A percentile compares a stretch with the other conserved stretches of the same genome.
These are phyloP conservation scores for Aspergillus piperis DNA, from an alignment of 2,329 filamentous ascomycete genomes.

Conservation along the genomic window DNA sequence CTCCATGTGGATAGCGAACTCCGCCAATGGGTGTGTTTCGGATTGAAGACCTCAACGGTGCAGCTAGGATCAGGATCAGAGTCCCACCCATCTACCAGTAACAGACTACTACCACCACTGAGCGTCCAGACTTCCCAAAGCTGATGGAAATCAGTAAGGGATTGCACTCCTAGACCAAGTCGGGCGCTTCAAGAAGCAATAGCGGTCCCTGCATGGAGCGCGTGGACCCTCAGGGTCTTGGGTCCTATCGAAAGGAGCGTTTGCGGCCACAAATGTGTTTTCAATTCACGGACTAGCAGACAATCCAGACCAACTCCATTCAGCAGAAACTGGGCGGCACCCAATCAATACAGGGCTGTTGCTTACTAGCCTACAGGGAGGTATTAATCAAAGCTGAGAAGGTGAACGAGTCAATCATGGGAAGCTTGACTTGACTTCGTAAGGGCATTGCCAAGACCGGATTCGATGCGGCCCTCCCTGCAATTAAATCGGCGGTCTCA, in stretches of 20 bases:
- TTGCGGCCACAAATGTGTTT: neutral
- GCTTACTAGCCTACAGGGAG: neutral
- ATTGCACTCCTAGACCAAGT: neutral
- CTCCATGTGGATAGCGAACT: neutral
- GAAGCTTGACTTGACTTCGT: neutral
- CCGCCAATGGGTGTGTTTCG: constrained; percentile 15
- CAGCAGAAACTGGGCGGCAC: neutral
- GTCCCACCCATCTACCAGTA: constrained; percentile 1
- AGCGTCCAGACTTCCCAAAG: constrained; percentile 2
- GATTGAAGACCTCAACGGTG: constrained; percentile 1
- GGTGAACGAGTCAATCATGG: neutral
- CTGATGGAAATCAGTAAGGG: neutral
- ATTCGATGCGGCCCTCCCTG: constrained; percentile 3
- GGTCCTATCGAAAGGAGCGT: neutral
- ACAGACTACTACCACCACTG: neutral
- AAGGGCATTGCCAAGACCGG: neutral
- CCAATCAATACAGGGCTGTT: too few relatives aligned
- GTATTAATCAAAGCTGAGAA: neutral
- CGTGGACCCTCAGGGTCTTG: neutral
- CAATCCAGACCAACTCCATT: neutral
- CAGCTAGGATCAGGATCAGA: neutral
- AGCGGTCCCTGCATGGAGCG: neutral
- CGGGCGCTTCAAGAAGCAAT: neutral
- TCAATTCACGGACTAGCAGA: neutral
- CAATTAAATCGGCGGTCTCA: constrained; percentile 9